phyloP scores from a whole-genome alignment of 129 eudicot genomes.

The Artemisia annua region DNA sequence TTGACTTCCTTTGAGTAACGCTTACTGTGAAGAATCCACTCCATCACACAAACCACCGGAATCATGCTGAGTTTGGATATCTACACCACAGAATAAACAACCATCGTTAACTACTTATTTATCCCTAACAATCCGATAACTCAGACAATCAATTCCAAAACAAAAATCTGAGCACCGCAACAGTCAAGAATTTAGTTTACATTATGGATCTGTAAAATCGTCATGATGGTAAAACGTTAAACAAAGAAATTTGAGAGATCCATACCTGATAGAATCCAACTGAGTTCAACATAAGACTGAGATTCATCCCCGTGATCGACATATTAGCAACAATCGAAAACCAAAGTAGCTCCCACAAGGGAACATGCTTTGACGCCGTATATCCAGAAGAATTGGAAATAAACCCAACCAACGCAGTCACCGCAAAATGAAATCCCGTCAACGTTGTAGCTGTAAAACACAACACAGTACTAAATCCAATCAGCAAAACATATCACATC shows the following conservation, averaged over 20 bases:
- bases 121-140: too few relatives aligned
- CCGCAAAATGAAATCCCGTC: slow-evolving; percentile 84
- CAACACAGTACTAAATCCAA: slow-evolving; percentile 12
- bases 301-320: slow-evolving; percentile 92
- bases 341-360: slow-evolving; percentile 90
- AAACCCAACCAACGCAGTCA: slow-evolving; percentile 78
- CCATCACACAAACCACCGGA: slow-evolving; percentile 86
- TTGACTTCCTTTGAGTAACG: slow-evolving; percentile 65
- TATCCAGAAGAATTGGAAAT: slow-evolving; percentile 81
- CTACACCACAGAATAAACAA: slow-evolving; percentile 26
- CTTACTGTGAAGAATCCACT: slow-evolving; percentile 72
- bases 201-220: not conserved
- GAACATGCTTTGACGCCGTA: slow-evolving; percentile 78
- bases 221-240: not conserved
- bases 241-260: not conserved
- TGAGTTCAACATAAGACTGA: slow-evolving; percentile 86
- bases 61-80: slow-evolving; percentile 91
- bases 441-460: slow-evolving; percentile 70
- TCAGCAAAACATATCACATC: slow-evolving; percentile 16
- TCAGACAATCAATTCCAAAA: too few relatives aligned
- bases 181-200: not conserved
- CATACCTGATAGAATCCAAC: slow-evolving; percentile 70
- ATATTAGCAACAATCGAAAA: slow-evolving; percentile 85
- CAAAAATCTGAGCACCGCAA: too few relatives aligned
- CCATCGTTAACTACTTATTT: not conserved